Base-by-base conservation (phyloP, 2,329 filamentous ascomycete genomes). In the Falciphora oryzae region DNA sequence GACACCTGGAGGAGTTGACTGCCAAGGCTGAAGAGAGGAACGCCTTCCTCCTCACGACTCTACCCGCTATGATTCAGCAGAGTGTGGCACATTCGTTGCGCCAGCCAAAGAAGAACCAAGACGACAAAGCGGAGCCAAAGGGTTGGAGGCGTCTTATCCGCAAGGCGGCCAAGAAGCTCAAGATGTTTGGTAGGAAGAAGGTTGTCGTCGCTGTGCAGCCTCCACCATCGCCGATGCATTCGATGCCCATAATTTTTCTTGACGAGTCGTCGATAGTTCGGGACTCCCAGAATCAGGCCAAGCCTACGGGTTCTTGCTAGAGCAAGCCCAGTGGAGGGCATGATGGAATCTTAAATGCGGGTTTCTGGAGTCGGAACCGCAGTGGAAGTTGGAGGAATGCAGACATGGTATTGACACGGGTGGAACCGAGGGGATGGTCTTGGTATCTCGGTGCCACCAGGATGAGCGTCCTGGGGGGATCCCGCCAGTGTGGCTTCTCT, bases 181-280 rank as follows among this genome's bases (percentile, higher is more conserved):
- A 14, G 4, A 22, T 22, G 5, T 6, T n/a, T 22, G 44, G 44
- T 11, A 53, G n/a, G 44, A 22, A 53, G 13, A 25, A 25, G 44
- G 5, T 10, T 53, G 44, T 11, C 22, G 44, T 10, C 44, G 22
- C 44, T 53, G 44, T 8, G 13, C 44, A 53, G 44, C 44, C 44
- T 11, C 44, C 44, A 7, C 44, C 22, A n/a, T 53, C 44, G 10
- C 44, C 44, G n/a, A 53, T 53, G 44, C 18, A 53, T 3, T n/a
- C 44, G 44, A 14, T 58, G 27, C 57, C 57, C 57, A 58, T 31
- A 27, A 58, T 58, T 14, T 58, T 58, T 22, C 57, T 58, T 13
- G 57, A 58, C 18, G 57, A 58, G 57, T 29, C 57, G 8, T 58
- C 58, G 27, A 29, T 32, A n/a, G 44, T 53, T 53, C 44, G 44